Conservation (phyloP, 2,329 filamentous ascomycete species). For the Diplodia mutila region DNA sequence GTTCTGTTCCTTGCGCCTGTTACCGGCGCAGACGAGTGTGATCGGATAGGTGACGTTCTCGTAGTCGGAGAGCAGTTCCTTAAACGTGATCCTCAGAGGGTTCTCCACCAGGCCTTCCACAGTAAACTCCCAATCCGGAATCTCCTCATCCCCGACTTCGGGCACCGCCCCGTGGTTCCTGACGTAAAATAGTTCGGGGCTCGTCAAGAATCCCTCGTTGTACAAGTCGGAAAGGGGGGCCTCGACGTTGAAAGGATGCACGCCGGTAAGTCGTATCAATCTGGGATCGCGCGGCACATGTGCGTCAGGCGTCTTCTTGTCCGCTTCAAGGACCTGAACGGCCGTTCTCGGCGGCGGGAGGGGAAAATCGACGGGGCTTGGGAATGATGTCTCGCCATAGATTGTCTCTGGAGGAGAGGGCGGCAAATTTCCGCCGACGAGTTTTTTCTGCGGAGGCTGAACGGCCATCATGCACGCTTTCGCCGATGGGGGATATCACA, state of each 20-base stretch:
- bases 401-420: constrained; percentile 44
- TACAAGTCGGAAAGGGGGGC: constrained; percentile 78
- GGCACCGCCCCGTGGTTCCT: constrained; percentile 88
- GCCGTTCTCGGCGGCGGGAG: constrained; percentile 69
- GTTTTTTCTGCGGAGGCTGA: constrained; percentile 30
- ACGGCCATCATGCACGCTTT: constrained; percentile 25
- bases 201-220: constrained; percentile 82
- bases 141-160: constrained; percentile 69
- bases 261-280: constrained; percentile 82
- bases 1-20: constrained; percentile 91
- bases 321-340: constrained; percentile 69
- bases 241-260: constrained; percentile 91
- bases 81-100: constrained; percentile 72
- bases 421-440: constrained; percentile 34
- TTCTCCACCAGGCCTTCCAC: constrained; percentile 83
- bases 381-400: constrained; percentile 51
- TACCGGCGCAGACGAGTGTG: constrained; percentile 89
- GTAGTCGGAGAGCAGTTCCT: constrained; percentile 72
- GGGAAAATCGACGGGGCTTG: constrained; percentile 58
- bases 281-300: constrained; percentile 81
- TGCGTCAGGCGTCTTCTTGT: constrained; percentile 79
- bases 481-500: neutral
- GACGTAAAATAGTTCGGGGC: constrained; percentile 87
- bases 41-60: constrained; percentile 84
- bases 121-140: constrained; percentile 78